Base-by-base conservation (phyloP, 495 filamentous ascomycete species). In the Podospora didyma region DNA sequence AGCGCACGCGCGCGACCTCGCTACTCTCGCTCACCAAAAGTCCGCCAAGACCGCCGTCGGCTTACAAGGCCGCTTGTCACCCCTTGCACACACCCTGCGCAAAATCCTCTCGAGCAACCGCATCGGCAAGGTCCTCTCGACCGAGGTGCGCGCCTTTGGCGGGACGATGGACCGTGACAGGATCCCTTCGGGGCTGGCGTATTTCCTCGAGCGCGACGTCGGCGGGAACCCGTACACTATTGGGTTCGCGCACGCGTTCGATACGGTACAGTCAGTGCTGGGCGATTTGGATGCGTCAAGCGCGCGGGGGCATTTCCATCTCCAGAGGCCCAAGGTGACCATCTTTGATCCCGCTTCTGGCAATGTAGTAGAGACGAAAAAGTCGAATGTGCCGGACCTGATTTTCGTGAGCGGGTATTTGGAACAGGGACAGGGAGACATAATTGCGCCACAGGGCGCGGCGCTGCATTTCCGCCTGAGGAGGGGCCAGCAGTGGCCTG, bases 121-220 rank as follows among this genome's bases (percentile, higher is more conserved):
- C 55, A 79, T 87, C 50, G 83, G 83, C 1, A 76, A 73, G 47
- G 77, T 85, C 12, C 48, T 83, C 11, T 82, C 80, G 53, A 77
- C 71, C 23, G 79, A 79, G 20, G 31, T 84, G 54, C 69, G 71
- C n/a, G 57, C 68, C 1, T 68, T 62, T 51, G 71, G 70, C 0
- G 71, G 70, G n/a, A 60, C 70, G 1, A 62, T 64, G n/a, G 70
- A 68, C 2, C 62, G 76, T 3, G 69, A 66, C 9, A 58, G 28
- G 2, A 21, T 74, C 10, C 55, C 60, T 0, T 65, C 73, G 56
- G 60, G 58, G 0, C 26, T 78, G 26, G 60, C 64, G 41, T 84
- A 84, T 53, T 76, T 82, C 21, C 56, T 70, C 0, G 61, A 77
- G 10, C 58, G 70, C 22, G 59, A 67, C 21, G 62, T 80, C 21